These are phyloP conservation scores for Leccinum barrowsii DNA, from an alignment of 768 basidiomycete species.

Conservation along the genomic window DNA sequence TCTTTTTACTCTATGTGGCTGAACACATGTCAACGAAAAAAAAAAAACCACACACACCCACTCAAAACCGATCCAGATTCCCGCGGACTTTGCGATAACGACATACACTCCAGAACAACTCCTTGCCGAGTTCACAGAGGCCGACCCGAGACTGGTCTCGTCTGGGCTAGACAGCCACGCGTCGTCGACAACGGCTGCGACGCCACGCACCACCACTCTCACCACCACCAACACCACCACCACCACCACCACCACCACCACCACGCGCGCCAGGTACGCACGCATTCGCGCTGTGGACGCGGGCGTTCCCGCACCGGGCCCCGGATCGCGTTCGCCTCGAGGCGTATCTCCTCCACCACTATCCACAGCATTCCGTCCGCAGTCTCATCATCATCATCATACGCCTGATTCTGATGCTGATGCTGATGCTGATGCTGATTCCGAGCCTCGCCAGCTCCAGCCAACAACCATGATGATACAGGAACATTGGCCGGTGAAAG, in stretches of 20 bases:
- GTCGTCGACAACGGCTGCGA: neutral
- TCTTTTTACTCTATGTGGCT: neutral
- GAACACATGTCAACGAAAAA: neutral
- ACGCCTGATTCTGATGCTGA: neutral
- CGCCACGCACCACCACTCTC: constrained; percentile 1
- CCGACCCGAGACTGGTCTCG: neutral
- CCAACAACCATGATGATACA: constrained; percentile 2
- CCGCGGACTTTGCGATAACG: constrained; percentile 42
- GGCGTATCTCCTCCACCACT: neutral
- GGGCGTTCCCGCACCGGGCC: constrained; percentile 46
- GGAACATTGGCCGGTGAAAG: neutral
- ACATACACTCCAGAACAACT: constrained; percentile 36
- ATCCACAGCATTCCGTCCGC: neutral
- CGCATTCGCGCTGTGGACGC: constrained; percentile 52
- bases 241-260: neutral
- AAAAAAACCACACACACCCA: neutral
- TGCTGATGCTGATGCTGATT: neutral
- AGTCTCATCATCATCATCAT: neutral
- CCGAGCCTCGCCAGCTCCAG: neutral
- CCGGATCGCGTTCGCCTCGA: constrained; percentile 7
- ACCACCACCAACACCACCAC: constrained; percentile 20
- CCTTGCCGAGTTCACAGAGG: constrained; percentile 8
- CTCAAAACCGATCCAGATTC: constrained; percentile 33
- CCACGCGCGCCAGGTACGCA: constrained; percentile 49
- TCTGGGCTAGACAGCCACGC: neutral